Evolutionary conservation across 495 filamentous ascomycete genomes (phyloP), one percentile per base, ranked within the genome.

Genomic region (Penicillium coffeae): DNA sequence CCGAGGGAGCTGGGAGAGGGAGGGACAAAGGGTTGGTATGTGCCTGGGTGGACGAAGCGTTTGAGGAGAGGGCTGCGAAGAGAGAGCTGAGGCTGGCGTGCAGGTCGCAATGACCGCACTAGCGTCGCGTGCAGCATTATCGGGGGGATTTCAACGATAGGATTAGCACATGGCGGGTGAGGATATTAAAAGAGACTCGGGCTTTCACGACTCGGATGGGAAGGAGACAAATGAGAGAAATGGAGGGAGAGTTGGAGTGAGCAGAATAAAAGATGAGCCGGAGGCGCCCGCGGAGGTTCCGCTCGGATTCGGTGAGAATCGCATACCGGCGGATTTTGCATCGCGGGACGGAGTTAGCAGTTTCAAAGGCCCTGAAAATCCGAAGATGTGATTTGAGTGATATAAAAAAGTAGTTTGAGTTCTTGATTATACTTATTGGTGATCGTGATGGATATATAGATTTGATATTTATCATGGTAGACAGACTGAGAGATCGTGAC

Each of bases 1-100:
- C 87, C 87, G 30, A 97, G 77, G n/a, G 84, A 86, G 42, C 74
- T 75, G 2, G 92, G 92, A 4, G 87, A 79, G 2, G 91, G 91
- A 15, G 92, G 92, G 6, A 76, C 78, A 42, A 95, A 81, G n/a
- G 86, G 81, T 48, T 85, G 75, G 68, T 85, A 89, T 45, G 56
- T 47, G 49, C 62, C 56, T 2, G 66, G 45, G 50, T 71, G 65
- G 25, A 59, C 58, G 51, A 52, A 37, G 45, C 65, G 60, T 27
- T 48, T 55, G 20, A 39, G 33, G 16, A 49, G 47, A 19, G 49
- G 50, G 21, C 48, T 50, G 27, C 50, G 42, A 48, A 48, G 16
- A 3, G 37, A 16, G 27, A 44, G 38, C 33, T 51, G 54, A 14
- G 49, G 21, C 37, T 48, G 21, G 5, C 25, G 10, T 48, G 48